Conservation (phyloP, 2,329 filamentous ascomycete species). For the Aspergillus latus region DNA sequence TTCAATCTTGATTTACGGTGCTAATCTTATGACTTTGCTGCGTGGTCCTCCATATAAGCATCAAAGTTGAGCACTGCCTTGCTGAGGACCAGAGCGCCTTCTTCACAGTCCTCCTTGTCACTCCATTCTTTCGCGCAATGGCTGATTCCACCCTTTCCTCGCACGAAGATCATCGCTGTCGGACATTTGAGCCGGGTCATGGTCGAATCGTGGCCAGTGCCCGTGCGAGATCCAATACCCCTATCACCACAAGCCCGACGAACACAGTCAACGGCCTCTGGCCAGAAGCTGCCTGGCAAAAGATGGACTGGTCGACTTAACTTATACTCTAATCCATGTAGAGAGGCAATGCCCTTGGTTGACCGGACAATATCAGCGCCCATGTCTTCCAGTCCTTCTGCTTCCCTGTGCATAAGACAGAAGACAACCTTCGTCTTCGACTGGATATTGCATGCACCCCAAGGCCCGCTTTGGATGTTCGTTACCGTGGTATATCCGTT, state of each 20-base stretch:
- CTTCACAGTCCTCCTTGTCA: not conserved
- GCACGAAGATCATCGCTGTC: not conserved
- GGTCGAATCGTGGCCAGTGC: not conserved
- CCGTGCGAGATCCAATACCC: not conserved
- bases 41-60: not conserved
- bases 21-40: not conserved
- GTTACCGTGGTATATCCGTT: not conserved
- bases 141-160: not conserved
- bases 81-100: not conserved
- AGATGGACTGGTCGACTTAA: not conserved
- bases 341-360: not conserved
- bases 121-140: constrained; percentile 1
- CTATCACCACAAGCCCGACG: not conserved
- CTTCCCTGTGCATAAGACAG: not conserved
- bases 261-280: not conserved
- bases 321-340: not conserved
- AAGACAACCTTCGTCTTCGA: constrained; percentile 1
- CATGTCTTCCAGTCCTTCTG: not conserved
- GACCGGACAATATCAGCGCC: not conserved
- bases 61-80: constrained; percentile 2
- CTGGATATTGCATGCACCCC: not conserved
- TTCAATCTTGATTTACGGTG: too few species aligned
- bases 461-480: not conserved
- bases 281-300: not conserved
- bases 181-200: not conserved